Conservation (phyloP, 306 rosid genomes). For the Rosa persica region DNA sequence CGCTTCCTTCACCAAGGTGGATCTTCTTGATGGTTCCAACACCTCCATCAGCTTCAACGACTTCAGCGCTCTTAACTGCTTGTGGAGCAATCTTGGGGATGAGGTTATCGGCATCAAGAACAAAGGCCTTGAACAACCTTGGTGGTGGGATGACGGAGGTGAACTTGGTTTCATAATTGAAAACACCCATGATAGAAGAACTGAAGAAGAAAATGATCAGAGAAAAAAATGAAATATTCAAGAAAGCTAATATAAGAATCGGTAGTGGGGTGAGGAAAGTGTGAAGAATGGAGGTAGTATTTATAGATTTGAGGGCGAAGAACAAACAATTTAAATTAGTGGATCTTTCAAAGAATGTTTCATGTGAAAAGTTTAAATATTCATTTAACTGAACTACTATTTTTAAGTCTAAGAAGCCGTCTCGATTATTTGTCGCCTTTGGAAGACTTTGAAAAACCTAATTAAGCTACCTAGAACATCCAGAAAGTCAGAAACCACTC, state of each 20-base stretch:
- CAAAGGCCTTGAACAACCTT: background rate
- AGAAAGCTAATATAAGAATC: background rate
- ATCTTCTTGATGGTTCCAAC: background rate
- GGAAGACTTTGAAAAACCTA: too few species aligned
- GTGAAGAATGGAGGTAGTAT: background rate
- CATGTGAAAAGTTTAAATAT: too few species aligned
- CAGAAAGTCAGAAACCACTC: too few species aligned
- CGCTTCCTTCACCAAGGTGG: constrained; percentile 27
- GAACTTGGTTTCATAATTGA: background rate
- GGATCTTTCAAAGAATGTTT: background rate
- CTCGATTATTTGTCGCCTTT: background rate
- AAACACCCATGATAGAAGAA: constrained; percentile 20
- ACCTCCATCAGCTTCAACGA: background rate
- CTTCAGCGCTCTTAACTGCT: background rate
- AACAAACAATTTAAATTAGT: background rate
- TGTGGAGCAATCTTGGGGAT: background rate
- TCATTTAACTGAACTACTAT: background rate
- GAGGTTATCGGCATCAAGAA: background rate
- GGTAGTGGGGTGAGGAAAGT: background rate
- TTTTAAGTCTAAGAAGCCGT: background rate
- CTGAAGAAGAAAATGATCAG: background rate
- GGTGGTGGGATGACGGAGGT: background rate
- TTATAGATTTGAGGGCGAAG: constrained; percentile 1
- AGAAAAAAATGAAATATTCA: background rate
- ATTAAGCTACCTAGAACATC: too few species aligned